Evolutionary conservation across 2,329 filamentous ascomycete genomes (phyloP).

Genomic region (Sclerotinia glacialis): DNA sequence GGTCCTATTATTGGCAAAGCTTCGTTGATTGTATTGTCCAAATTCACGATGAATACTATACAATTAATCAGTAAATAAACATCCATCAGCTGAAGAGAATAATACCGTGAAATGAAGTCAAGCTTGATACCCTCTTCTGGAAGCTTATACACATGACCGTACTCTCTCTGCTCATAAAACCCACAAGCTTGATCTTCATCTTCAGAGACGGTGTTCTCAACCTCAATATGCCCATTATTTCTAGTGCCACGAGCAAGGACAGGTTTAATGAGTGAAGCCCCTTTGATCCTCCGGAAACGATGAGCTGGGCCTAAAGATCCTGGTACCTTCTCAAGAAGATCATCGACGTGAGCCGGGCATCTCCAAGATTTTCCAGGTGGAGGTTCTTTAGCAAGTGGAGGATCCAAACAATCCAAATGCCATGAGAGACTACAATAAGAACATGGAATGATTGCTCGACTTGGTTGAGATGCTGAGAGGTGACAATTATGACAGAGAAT

Average conservation of each 20-base stretch:
- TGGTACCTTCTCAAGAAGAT: constrained; percentile 63
- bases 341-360: constrained; percentile 83
- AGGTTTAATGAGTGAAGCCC: constrained; percentile 51
- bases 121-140: constrained; percentile 63
- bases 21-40: constrained; percentile 23
- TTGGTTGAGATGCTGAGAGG: constrained; percentile 56
- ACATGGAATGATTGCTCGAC: constrained; percentile 77
- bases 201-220: constrained; percentile 59
- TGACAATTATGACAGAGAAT: constrained; percentile 79
- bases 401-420: constrained; percentile 90
- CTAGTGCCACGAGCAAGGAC: constrained; percentile 60
- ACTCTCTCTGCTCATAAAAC: constrained; percentile 58
- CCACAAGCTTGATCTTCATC: constrained; percentile 47
- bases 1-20: constrained; percentile 7
- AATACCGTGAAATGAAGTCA: constrained; percentile 67
- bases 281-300: constrained; percentile 59
- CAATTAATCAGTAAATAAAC: background rate
- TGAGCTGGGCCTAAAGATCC: constrained; percentile 57
- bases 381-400: constrained; percentile 77
- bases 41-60: constrained; percentile 25
- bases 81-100: background rate
- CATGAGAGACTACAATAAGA: constrained; percentile 78
- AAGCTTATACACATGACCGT: constrained; percentile 64
- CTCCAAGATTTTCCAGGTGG: constrained; percentile 72
- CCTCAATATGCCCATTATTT: constrained; percentile 71